A percentile compares a stretch with the other conserved stretches of the same genome.
Conservation (phyloP, 2,329 filamentous ascomycete genomes). For the Botrytis fragariae region DNA sequence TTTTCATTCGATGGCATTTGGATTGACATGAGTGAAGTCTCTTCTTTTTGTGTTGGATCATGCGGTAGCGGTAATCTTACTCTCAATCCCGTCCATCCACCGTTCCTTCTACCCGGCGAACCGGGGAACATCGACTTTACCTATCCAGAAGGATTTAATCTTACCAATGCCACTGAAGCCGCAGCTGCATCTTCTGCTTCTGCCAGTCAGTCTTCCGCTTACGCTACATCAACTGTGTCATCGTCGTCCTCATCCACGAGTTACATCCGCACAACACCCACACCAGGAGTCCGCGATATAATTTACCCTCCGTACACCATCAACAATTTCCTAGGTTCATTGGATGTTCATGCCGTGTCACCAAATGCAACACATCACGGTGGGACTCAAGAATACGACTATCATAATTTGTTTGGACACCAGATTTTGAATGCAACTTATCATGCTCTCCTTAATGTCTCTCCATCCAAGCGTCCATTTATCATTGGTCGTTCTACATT, state of each 20-base stretch:
- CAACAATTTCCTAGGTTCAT: constrained; percentile 69
- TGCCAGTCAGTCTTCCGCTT: constrained; percentile 45
- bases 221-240: constrained; percentile 39
- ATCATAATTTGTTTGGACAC: constrained; percentile 76
- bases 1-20: constrained; percentile 53
- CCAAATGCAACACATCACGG: constrained; percentile 77
- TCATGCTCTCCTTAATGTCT: constrained; percentile 31
- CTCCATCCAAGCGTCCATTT: constrained; percentile 69
- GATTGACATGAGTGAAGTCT: constrained; percentile 60
- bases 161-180: constrained; percentile 67
- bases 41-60: constrained; percentile 67
- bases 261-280: constrained; percentile 59
- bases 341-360: constrained; percentile 69
- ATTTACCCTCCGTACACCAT: constrained; percentile 75
- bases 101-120: constrained; percentile 64
- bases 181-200: constrained; percentile 55
- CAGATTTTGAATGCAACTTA: constrained; percentile 77
- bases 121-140: constrained; percentile 55
- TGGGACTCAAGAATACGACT: constrained; percentile 73
- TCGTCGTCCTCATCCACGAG: constrained; percentile 38
- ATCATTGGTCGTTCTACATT: constrained; percentile 84
- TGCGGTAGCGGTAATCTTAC: constrained; percentile 65
- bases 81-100: constrained; percentile 66
- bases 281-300: constrained; percentile 62
- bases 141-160: constrained; percentile 68